Percentiles rank a stretch among this genome's conserved stretches.
Conservation (phyloP, 257 asterid genomes). For the Buddleja alternifolia region DNA sequence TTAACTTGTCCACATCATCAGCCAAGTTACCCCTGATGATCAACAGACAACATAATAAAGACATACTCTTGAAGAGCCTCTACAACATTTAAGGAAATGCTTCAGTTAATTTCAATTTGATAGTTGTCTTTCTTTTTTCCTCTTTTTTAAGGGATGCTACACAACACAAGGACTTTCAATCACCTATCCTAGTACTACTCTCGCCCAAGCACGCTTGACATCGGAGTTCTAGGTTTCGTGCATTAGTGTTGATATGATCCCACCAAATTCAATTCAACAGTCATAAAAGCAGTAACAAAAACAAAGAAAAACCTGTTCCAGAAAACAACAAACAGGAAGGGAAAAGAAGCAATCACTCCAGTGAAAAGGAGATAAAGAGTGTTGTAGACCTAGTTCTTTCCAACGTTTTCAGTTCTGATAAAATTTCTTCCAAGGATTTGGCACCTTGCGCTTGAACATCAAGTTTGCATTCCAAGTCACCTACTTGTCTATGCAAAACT, state of each 20-base stretch:
- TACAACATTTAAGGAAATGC: slow-evolving; percentile 15
- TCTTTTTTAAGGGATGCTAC: no score
- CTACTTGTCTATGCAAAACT: slow-evolving; percentile 65
- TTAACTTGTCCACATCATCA: slow-evolving; percentile 54
- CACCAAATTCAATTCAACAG: neutral
- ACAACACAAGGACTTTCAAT: no score
- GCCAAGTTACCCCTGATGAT: slow-evolving; percentile 60
- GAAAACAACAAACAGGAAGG: slow-evolving; percentile 17
- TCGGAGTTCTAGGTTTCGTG: no score
- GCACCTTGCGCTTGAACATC: slow-evolving; percentile 77
- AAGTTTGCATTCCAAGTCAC: slow-evolving; percentile 76
- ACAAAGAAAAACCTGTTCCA: slow-evolving; percentile 14
- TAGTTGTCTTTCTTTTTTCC: neutral
- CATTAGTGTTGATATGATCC: no score
- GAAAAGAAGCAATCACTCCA: slow-evolving; percentile 21
- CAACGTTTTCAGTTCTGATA: slow-evolving; percentile 59
- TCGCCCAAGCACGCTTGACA: no score
- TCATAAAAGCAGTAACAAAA: neutral
- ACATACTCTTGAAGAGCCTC: slow-evolving; percentile 12
- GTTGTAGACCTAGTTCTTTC: slow-evolving; percentile 57
- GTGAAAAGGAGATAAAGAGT: slow-evolving; percentile 24
- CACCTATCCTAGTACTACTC: no score
- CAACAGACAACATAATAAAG: slow-evolving; percentile 38
- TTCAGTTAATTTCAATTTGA: slow-evolving; percentile 6
- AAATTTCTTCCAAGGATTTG: slow-evolving; percentile 70